Conservation (phyloP, 805 yeast genomes). For the Saturnispora sanitii region DNA sequence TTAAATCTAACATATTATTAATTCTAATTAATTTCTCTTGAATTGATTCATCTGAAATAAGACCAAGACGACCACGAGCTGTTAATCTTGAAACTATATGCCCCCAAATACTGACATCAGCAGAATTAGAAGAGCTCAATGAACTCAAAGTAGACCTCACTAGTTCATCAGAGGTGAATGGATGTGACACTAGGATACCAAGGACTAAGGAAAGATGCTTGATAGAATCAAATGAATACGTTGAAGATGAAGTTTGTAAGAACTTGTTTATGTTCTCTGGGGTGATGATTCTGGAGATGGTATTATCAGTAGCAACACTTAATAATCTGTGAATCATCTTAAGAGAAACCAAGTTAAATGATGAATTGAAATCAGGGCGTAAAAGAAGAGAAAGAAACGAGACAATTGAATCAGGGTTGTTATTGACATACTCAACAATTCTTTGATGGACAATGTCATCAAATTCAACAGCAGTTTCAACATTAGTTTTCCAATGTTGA, state of each 20-base stretch:
- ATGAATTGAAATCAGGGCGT: background rate
- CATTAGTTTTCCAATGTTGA: constrained; percentile 61
- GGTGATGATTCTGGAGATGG: too few species aligned
- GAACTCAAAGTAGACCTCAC: constrained; percentile 8
- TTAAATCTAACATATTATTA: constrained; percentile 14
- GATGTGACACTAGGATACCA: constrained; percentile 31
- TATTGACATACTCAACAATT: constrained; percentile 16
- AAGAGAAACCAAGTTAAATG: constrained; percentile 9
- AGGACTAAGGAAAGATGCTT: constrained; percentile 19
- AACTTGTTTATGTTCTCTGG: background rate
- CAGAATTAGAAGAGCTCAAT: constrained; percentile 5
- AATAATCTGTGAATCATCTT: constrained; percentile 19
- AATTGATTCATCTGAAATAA: constrained; percentile 14
- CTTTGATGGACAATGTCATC: constrained; percentile 42
- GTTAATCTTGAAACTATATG: constrained; percentile 39
- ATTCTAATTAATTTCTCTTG: constrained; percentile 18
- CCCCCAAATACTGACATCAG: constrained; percentile 28
- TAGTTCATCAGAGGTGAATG: constrained; percentile 14
- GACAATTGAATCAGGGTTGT: background rate
- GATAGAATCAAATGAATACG: constrained; percentile 18
- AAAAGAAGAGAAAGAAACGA: background rate
- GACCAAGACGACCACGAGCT: constrained; percentile 24
- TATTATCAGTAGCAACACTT: constrained; percentile 7
- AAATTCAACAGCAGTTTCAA: constrained; percentile 57
- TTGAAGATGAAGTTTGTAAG: background rate